Evolutionary conservation across 225 moss, liverwort and hornwort species (phyloP).

Genomic region (Rhytidiadelphus loreus): DNA sequence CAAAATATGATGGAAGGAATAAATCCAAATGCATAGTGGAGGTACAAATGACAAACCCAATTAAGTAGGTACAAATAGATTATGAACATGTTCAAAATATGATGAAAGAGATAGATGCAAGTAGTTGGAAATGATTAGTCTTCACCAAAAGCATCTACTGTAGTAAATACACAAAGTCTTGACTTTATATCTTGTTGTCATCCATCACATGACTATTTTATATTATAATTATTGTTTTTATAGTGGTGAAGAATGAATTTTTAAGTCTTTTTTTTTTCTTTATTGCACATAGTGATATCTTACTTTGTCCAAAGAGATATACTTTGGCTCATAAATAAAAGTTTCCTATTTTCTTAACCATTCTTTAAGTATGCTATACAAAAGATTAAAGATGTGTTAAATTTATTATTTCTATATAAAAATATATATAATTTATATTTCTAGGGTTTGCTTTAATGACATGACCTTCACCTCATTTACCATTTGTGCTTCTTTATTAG

Average conservation of each 20-base stretch:
- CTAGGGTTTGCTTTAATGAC: neutral
- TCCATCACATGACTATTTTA: neutral
- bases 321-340: neutral
- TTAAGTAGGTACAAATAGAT: neutral
- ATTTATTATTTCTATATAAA: neutral
- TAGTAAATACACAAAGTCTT: neutral
- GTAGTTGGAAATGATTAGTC: neutral
- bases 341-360: neutral
- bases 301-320: neutral
- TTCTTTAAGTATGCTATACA: neutral
- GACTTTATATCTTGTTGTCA: fast-evolving
- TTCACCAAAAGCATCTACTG: neutral
- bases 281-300: neutral
- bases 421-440: neutral
- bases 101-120: fast-evolving
- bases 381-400: neutral
- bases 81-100: neutral
- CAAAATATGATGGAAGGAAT: fast-evolving
- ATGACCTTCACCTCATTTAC: neutral
- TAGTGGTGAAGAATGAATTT: neutral
- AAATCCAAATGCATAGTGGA: fast-evolving
- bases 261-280: neutral
- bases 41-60: neutral
- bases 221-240: neutral
- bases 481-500: neutral